Evolutionary conservation across 768 basidiomycete species (phyloP), one percentile per base, ranked within the genome.

Genomic region (Pulveroboletus sp.): DNA sequence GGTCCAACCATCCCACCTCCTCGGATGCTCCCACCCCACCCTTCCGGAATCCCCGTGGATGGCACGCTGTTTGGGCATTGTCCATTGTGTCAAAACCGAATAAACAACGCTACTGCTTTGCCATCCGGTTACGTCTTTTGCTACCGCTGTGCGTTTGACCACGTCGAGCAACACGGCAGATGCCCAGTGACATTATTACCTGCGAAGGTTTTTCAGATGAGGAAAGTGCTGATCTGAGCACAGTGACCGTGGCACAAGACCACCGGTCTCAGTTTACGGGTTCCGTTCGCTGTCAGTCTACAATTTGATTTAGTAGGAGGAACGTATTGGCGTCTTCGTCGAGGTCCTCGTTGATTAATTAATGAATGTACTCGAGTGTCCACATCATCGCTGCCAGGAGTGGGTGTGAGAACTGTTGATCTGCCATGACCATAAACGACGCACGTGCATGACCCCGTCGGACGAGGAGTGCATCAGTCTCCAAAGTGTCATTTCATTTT

Each of bases 71-170:
- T 88, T 63, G 94, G 94, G n/a, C 72, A 74, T 42, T 97, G 94
- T 68, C 89, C 90, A 23, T 69, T 97, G 27, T 97, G 94, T 69
- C 74, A 73, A 37, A 75, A 80, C 36, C 59, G 66, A 47, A 80
- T 94, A 38, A 80, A 81, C 64, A 96, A 96, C 63, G 90, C 93
- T 39, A 94, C 92, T 17, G 87, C 89, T 30, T 68, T 94, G 31
- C 91, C 93, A 13, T 91, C 89, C 36, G 93, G 93, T 45, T 97
- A 94, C 74, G 90, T 95, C 17, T 94, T 91, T 59, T 96, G 93
- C 68, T 97, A 93, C 65, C 82, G 87, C 30, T 96, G 94, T 71
- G 88, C 86, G 47, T 84, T 87, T 72, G 84, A 86, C 52, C 80
- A 90, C 57, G 82, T 94, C 30, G 82, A 88, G 68, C 81, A 80